These are phyloP conservation scores for Salix koriyanagi DNA, from an alignment of 345 rosid species.

Conservation along the genomic window DNA sequence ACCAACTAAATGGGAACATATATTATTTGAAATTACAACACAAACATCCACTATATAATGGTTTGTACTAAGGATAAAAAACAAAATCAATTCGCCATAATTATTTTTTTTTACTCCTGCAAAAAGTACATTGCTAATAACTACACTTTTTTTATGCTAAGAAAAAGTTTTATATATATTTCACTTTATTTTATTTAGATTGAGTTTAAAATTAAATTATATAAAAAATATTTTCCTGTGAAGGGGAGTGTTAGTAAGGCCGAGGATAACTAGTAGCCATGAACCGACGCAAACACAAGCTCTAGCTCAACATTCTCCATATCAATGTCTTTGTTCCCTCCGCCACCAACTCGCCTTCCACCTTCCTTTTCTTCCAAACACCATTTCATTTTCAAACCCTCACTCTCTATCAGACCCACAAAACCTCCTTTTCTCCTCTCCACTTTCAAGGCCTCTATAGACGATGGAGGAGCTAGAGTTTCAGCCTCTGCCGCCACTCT, in stretches of 20 bases:
- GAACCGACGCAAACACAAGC: background rate
- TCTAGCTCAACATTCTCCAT: constrained; percentile 34
- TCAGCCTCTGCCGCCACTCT: constrained; percentile 34
- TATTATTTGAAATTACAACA: too few species aligned
- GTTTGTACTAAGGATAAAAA: too few species aligned
- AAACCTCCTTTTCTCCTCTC: constrained; percentile 28
- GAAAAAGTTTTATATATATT: too few species aligned
- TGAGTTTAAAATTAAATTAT: too few species aligned
- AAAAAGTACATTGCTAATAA: too few species aligned
- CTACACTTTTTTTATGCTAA: too few species aligned
- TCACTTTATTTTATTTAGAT: too few species aligned
- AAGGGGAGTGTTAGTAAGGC: background rate
- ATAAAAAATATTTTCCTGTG: too few species aligned
- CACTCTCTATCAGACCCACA: constrained; percentile 31
- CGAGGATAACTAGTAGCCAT: constrained; percentile 16
- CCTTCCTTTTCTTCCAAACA: constrained; percentile 11
- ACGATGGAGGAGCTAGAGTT: constrained; percentile 45
- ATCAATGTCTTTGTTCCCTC: constrained; percentile 55
- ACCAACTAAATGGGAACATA: too few species aligned
- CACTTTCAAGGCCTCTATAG: constrained; percentile 39
- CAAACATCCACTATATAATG: too few species aligned
- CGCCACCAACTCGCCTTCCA: constrained; percentile 32
- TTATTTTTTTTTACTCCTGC: too few species aligned
- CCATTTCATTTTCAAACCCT: constrained; percentile 28
- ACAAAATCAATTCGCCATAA: too few species aligned